Evolutionary conservation across 257 asterid species (phyloP).

Genomic region (Ballota nigra): DNA sequence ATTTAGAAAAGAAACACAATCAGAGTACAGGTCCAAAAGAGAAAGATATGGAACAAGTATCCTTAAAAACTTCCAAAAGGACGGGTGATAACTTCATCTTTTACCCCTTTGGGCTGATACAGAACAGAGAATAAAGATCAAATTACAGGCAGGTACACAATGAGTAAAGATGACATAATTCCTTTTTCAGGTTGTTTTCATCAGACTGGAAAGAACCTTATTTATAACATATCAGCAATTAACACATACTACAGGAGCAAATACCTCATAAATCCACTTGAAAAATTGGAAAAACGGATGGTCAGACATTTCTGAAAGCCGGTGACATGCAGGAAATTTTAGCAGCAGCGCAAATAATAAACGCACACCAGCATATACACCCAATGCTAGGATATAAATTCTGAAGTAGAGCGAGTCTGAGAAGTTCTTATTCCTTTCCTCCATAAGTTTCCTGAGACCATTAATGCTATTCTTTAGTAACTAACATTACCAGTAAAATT

Average conservation of each 20-base stretch:
- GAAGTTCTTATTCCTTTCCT: slow-evolving; percentile 55
- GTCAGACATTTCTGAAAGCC: slow-evolving; percentile 80
- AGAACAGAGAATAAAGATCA: not conserved
- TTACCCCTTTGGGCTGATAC: not conserved
- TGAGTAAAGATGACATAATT: not conserved
- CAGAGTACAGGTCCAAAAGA: not conserved
- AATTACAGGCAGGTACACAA: not conserved
- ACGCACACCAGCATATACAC: slow-evolving; percentile 86
- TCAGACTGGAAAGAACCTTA: not conserved
- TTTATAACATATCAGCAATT: not conserved
- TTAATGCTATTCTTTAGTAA: slow-evolving; percentile 23
- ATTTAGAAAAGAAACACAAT: too few relatives aligned
- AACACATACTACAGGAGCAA: not conserved
- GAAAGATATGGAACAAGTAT: not conserved
- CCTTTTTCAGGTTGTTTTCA: slow-evolving; percentile 16
- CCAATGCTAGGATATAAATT: slow-evolving; percentile 83
- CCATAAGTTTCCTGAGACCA: slow-evolving; percentile 68
- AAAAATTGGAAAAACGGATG: slow-evolving; percentile 96
- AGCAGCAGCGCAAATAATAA: slow-evolving; percentile 67
- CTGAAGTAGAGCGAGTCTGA: slow-evolving; percentile 80
- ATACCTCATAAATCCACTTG: slow-evolving; percentile 97
- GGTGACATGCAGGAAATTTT: slow-evolving; percentile 81
- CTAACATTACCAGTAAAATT: slow-evolving; percentile 18
- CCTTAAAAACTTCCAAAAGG: slow-evolving; percentile 3
- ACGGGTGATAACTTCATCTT: not conserved